phyloP scores from a whole-genome alignment of 305 asterid genomes.

The Rubia tinctorum region DNA sequence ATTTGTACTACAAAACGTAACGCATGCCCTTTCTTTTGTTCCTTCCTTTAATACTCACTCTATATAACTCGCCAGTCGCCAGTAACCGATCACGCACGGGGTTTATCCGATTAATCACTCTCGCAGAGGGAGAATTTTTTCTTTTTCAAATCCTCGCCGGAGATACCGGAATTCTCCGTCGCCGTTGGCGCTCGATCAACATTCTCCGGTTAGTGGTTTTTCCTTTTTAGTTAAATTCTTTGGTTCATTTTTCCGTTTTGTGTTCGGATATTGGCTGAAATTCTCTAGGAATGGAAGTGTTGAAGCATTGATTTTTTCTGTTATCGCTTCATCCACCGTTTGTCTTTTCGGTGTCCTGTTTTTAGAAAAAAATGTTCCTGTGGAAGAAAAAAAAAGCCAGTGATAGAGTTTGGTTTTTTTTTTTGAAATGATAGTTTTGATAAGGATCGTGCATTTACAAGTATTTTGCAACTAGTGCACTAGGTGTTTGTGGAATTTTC shows the following conservation, averaged over 20 bases:
- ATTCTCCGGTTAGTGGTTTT: slow-evolving; percentile 2
- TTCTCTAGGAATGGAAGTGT: background rate
- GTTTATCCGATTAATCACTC: background rate
- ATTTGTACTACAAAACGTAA: background rate
- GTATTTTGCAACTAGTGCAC: background rate
- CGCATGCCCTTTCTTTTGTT: background rate
- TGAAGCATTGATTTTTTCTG: background rate
- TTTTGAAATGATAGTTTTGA: no score
- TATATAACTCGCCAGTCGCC: background rate
- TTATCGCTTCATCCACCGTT: background rate
- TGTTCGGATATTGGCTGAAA: background rate
- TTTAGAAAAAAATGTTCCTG: background rate
- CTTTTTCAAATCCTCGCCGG: background rate
- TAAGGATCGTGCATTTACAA: background rate
- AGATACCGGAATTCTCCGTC: background rate
- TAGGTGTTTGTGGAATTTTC: background rate
- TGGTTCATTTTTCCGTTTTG: background rate
- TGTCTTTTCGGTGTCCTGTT: background rate
- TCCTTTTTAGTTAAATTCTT: background rate
- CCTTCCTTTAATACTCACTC: background rate
- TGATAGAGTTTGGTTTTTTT: no score
- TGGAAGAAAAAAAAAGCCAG: background rate
- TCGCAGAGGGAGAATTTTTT: background rate
- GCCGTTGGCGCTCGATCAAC: background rate
- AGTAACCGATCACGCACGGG: background rate